Conservation (phyloP, 805 yeast genomes). For the Candida golubevii region DNA sequence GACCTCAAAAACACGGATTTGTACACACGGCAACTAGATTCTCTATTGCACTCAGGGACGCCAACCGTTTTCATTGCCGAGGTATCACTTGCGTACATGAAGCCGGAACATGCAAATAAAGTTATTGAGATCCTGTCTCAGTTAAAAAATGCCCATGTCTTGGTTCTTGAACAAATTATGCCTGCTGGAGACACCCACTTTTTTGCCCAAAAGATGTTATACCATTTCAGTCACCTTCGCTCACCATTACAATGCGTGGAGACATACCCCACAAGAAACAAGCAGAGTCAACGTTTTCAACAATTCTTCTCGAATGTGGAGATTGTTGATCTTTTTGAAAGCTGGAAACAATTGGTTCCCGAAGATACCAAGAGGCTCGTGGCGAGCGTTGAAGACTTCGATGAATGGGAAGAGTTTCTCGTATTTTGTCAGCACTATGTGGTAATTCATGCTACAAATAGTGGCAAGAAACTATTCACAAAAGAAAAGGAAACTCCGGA, state of each 20-base stretch:
- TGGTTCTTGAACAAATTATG: constrained; percentile 65
- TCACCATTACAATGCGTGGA: constrained; percentile 68
- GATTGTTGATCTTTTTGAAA: constrained; percentile 49
- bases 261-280: constrained; percentile 46
- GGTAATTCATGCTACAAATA: constrained; percentile 59
- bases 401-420: constrained; percentile 80
- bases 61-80: constrained; percentile 69
- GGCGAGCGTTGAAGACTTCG: constrained; percentile 59
- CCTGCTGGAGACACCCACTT: constrained; percentile 63
- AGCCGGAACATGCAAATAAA: constrained; percentile 57
- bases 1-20: constrained; percentile 49
- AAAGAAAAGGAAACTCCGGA: background rate
- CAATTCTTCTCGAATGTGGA: constrained; percentile 48
- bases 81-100: constrained; percentile 80
- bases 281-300: constrained; percentile 50
- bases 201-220: constrained; percentile 70
- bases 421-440: constrained; percentile 73
- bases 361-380: constrained; percentile 37
- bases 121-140: constrained; percentile 48
- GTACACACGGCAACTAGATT: constrained; percentile 30
- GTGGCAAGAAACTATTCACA: background rate
- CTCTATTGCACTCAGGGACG: constrained; percentile 25
- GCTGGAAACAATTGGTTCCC: constrained; percentile 50
- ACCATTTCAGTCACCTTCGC: constrained; percentile 60
- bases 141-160: constrained; percentile 51